A percentile compares a stretch with the other conserved stretches of the same genome.
These are phyloP conservation scores for Calonectria hawksworthii DNA, from an alignment of 2,329 filamentous ascomycete genomes.

Conservation along the genomic window DNA sequence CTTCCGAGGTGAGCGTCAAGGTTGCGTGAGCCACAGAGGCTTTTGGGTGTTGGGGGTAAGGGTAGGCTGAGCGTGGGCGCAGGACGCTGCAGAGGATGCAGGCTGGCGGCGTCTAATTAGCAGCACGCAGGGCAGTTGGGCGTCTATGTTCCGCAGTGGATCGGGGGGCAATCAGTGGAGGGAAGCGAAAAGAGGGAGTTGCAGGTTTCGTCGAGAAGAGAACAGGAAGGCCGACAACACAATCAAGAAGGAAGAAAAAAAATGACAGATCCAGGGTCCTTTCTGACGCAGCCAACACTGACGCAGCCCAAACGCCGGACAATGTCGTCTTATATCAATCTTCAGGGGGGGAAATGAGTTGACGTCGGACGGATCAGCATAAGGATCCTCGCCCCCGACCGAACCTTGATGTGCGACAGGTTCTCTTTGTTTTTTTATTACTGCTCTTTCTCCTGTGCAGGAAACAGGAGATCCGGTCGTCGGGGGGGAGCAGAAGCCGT, in stretches of 20 bases:
- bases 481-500: slow-evolving; percentile 19
- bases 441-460: not conserved
- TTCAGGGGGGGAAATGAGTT: slow-evolving; percentile 28
- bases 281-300: not conserved
- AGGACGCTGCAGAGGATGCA: slow-evolving; percentile 17
- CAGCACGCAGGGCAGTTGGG: slow-evolving; percentile 13
- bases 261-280: not conserved
- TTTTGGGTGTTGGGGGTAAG: slow-evolving; percentile 1
- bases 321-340: slow-evolving; percentile 16
- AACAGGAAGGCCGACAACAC: not conserved
- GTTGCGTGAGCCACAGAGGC: slow-evolving; percentile 27
- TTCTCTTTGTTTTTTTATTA: slow-evolving; percentile 1
- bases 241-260: slow-evolving; percentile 1
- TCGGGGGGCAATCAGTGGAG: not conserved
- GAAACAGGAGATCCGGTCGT: slow-evolving; percentile 8
- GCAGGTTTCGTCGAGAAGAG: not conserved
- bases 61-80: slow-evolving; percentile 27
- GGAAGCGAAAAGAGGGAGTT: not conserved
- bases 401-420: slow-evolving; percentile 13
- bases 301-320: slow-evolving; percentile 18
- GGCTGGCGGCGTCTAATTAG: slow-evolving; percentile 18
- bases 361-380: slow-evolving; percentile 24
- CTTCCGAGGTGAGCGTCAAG: slow-evolving; percentile 17
- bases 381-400: slow-evolving; percentile 21
- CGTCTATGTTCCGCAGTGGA: slow-evolving; percentile 15